phyloP scores from a whole-genome alignment of 768 basidiomycete species.

The Lactarius indigo region DNA sequence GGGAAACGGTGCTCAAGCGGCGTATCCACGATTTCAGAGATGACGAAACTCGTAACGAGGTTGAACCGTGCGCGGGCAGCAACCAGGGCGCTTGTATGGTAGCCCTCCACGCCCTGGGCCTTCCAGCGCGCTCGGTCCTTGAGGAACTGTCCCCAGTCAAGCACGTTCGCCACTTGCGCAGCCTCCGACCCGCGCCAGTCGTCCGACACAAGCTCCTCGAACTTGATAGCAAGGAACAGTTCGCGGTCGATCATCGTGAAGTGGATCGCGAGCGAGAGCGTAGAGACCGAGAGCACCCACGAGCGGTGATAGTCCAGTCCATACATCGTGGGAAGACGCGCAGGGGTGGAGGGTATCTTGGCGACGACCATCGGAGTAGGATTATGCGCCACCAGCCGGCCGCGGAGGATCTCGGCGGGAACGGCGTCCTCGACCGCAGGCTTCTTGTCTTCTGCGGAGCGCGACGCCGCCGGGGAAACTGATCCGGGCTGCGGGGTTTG shows the following conservation, averaged over 20 bases:
- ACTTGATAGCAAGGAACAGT: conserved; percentile 77
- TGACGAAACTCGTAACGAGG: conserved; percentile 74
- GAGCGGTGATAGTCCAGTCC: conserved; percentile 52
- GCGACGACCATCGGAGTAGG: conserved; percentile 28
- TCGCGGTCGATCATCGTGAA: conserved; percentile 89
- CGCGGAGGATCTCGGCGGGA: conserved; percentile 62
- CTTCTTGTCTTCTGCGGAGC: conserved; percentile 41
- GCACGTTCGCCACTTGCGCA: conserved; percentile 53
- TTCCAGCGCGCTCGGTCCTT: conserved; percentile 72
- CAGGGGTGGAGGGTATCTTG: conserved; percentile 33
- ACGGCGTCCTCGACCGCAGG: conserved; percentile 59
- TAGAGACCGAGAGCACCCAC: conserved; percentile 62
- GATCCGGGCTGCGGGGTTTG: not conserved
- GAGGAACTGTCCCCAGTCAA: conserved; percentile 82
- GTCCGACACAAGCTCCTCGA: conserved; percentile 80
- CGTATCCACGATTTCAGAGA: conserved; percentile 78
- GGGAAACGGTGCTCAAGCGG: conserved; percentile 57
- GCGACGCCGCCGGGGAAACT: not conserved
- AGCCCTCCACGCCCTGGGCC: conserved; percentile 49
- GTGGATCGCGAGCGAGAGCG: conserved; percentile 66
- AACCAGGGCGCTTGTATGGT: conserved; percentile 69
- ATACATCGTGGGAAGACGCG: conserved; percentile 25
- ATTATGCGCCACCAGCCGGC: conserved; percentile 42
- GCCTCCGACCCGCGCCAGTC: conserved; percentile 58
- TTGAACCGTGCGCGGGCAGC: conserved; percentile 82